Conservation (phyloP, 768 basidiomycete genomes). For the Tricholoma matsutake region DNA sequence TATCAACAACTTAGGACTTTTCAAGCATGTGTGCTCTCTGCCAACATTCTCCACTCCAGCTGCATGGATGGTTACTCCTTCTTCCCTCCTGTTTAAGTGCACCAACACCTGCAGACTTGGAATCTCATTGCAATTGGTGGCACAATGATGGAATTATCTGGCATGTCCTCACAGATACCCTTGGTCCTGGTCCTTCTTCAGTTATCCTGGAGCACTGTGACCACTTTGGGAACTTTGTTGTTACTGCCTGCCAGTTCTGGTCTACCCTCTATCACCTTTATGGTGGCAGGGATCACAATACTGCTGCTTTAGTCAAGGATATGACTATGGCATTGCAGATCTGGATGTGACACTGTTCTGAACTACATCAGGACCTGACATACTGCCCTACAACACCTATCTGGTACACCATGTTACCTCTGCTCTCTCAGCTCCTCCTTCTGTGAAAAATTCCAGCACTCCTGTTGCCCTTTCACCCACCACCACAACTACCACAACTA, state of each 20-base stretch:
- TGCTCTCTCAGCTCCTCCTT: too few relatives aligned
- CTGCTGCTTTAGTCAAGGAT: background rate
- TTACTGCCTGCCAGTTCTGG: background rate
- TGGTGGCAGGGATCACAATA: background rate
- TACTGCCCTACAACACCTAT: background rate
- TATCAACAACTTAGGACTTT: background rate
- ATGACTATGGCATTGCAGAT: background rate
- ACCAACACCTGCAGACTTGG: background rate
- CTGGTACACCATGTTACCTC: background rate
- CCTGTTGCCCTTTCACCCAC: too few relatives aligned
- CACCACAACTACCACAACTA: too few relatives aligned
- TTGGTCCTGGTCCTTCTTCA: background rate
- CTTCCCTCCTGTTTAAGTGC: background rate
- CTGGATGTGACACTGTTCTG: background rate
- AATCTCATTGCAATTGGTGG: background rate
- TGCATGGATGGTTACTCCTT: background rate
- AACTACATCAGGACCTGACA: background rate
- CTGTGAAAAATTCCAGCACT: too few relatives aligned
- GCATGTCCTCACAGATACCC: background rate
- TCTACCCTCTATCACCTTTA: background rate
- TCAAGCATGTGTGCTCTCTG: background rate
- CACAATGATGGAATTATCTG: background rate
- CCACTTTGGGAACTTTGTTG: background rate
- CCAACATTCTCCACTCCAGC: background rate
- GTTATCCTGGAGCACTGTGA: background rate